Base-by-base conservation (phyloP, 192 early-diverging fungal genomes). In the Coemansia reversa region DNA sequence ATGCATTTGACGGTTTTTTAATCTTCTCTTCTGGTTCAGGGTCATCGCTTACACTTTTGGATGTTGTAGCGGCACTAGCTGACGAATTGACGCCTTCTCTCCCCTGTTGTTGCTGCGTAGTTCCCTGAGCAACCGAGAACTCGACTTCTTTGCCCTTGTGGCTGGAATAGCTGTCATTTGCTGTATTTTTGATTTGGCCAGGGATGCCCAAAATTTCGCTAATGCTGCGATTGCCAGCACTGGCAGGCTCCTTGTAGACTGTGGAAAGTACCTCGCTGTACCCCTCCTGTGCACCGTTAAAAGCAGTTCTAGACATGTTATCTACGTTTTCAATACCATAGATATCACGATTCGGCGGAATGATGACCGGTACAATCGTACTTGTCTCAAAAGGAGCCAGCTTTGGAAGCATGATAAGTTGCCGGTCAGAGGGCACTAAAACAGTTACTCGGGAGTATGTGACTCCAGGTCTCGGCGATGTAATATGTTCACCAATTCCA, bases 1-100 rank as follows among this genome's bases (percentile, higher is more conserved):
- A 70, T 48, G 67, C 62, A 56, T 70, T 70, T 48, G 60, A 62
- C 16, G 67, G 67, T 30, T 70, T 70, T 33, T 70, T 70, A 39
- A 62, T 60, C 16, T 58, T 70, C 18, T 25, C 60, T 45, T 16
- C 39, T 0, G 12, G 12, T 16, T 16, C 12, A 16, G 14, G 39
- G 1, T 11, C 39, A 4, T 45, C 39, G 39, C 16, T 45, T 14
- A 4, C 39, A 2, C 9, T 45, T 45, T 16, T 45, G 39, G 12
- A 45, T 16, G 3, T 12, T 45, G 39, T 14, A 16, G 39, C 0
- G 12, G 14, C 39, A 16, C 39, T 16, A 11, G 39, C 39, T 0
- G 39, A 16, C 39, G 14, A 45, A 45, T 45, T 45, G 39, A 12
- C 39, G 14, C 39, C 12, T 16, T 4, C 39, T 16, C 39, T 45